Conservation (phyloP, 768 basidiomycete genomes). For the Mycena filopes region DNA sequence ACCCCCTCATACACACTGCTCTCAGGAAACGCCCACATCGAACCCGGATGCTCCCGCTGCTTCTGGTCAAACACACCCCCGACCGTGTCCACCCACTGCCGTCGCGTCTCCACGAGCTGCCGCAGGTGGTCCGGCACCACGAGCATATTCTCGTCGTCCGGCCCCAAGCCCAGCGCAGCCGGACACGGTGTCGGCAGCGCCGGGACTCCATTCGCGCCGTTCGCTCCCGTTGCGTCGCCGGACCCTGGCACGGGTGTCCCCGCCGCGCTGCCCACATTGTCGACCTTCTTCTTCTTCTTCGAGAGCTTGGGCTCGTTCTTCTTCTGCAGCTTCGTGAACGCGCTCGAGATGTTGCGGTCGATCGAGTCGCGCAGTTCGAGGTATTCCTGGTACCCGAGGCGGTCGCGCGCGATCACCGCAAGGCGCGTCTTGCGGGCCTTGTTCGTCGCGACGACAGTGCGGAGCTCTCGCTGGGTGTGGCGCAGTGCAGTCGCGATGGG, state of each 20-base stretch:
- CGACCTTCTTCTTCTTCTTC: constrained; percentile 79
- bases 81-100: constrained; percentile 82
- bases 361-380: constrained; percentile 84
- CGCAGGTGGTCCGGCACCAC: constrained; percentile 74
- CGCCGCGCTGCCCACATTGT: constrained; percentile 39
- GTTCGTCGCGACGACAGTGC: constrained; percentile 81
- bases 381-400: constrained; percentile 94
- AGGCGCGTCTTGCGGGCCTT: constrained; percentile 84
- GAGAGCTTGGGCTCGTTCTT: constrained; percentile 80
- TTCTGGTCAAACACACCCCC: constrained; percentile 81
- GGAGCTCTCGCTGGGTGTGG: constrained; percentile 85
- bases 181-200: constrained; percentile 71
- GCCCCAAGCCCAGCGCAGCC: constrained; percentile 74
- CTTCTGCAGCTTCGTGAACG: constrained; percentile 85
- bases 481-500: constrained; percentile 92
- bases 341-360: constrained; percentile 82
- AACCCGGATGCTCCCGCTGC: constrained; percentile 70
- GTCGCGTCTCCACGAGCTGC: constrained; percentile 78
- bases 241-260: constrained; percentile 32
- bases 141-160: constrained; percentile 72
- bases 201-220: constrained; percentile 37
- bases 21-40: constrained; percentile 82
- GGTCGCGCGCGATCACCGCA: constrained; percentile 79
- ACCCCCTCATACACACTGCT: constrained; percentile 81
- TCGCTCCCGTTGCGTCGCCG: constrained; percentile 39